Base-by-base conservation (phyloP, 768 basidiomycete genomes). In the Mrakia blollopis region DNA sequence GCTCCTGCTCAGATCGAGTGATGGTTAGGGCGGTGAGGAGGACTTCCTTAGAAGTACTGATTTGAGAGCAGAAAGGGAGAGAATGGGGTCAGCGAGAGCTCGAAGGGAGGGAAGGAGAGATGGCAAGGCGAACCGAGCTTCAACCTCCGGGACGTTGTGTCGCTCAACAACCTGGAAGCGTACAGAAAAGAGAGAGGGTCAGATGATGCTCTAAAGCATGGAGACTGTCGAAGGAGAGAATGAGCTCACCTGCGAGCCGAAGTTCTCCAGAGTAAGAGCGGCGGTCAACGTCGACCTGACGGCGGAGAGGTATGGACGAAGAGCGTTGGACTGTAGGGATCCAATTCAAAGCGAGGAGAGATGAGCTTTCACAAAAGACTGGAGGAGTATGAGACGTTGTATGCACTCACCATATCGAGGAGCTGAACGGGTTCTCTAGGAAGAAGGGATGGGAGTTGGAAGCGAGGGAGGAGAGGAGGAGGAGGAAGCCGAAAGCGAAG, bases 231-330 rank as follows among this genome's bases (percentile, higher is more conserved):
- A 18, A 18, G 37, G 50, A 30, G 25, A 35, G 44, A 5, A 4
- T 25, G 75, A 73, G 5, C 82, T 81, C 83, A 93, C 92, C 88
- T 99, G 96, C 16, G 96, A 98, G 69, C 94, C 89, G 86, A 99
- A 99, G 88, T 95, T 93, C 86, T 99, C 94, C 79, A 99, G 87
- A 1, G 95, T 98, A 80, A 99, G 86, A 3, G 97, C 95, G 41
- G 97, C 96, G n/a, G 96, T 98, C 70, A 99, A 87, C 32, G 97
- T 97, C 9, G 93, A 93, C 79, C 97, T 88, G 75, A 99, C 97
- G 28, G 94, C 94, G 32, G 93, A 91, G 73, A 99, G 91, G 85
- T 99, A 98, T 4, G 96, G 95, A 82, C 96, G 88, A 65, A 98
- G 87, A 9, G 92, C 91, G 86, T 98, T 97, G 1, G 96, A 96